These are phyloP conservation scores for Salvia hispanica DNA, from an alignment of 257 asterid species.

Conservation along the genomic window DNA sequence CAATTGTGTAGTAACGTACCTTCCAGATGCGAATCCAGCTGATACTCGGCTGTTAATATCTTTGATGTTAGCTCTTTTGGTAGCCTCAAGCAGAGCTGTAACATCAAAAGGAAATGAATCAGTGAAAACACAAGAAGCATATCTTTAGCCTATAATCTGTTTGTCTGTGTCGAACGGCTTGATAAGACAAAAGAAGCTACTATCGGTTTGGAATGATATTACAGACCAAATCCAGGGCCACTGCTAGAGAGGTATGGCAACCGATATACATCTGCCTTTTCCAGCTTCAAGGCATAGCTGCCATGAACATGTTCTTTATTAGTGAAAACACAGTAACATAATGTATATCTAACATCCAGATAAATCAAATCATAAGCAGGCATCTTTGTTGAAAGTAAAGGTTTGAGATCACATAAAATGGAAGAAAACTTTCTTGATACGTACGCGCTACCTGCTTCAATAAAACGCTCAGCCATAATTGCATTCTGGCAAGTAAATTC, in stretches of 20 bases:
- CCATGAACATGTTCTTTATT: slow-evolving; percentile 34
- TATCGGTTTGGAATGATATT: slow-evolving; percentile 16
- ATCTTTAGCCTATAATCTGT: no score
- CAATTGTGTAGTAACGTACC: slow-evolving; percentile 41
- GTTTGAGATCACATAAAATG: slow-evolving; percentile 13
- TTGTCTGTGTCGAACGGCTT: no score
- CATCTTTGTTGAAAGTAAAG: slow-evolving; percentile 12
- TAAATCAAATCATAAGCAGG: slow-evolving; percentile 15
- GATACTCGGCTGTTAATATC: slow-evolving; percentile 61
- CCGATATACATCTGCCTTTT: slow-evolving; percentile 96
- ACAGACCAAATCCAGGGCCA: slow-evolving; percentile 95
- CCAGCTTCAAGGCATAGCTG: slow-evolving; percentile 94
- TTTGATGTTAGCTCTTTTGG: slow-evolving; percentile 72
- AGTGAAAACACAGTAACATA: slow-evolving; percentile 31
- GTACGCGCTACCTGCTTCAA: slow-evolving; percentile 99
- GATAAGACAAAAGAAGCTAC: background rate
- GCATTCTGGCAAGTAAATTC: slow-evolving; percentile 97
- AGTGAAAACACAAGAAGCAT: slow-evolving; percentile 24
- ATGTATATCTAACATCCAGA: background rate
- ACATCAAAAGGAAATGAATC: slow-evolving; percentile 21
- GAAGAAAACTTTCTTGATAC: slow-evolving; percentile 56
- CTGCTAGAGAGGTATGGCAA: slow-evolving; percentile 91
- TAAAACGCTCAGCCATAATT: slow-evolving; percentile 93
- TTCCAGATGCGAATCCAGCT: slow-evolving; percentile 82
- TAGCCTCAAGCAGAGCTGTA: slow-evolving; percentile 88